These are phyloP conservation scores for Calocybe gambosa DNA, from an alignment of 1,284 basidiomycete species.

Conservation along the genomic window DNA sequence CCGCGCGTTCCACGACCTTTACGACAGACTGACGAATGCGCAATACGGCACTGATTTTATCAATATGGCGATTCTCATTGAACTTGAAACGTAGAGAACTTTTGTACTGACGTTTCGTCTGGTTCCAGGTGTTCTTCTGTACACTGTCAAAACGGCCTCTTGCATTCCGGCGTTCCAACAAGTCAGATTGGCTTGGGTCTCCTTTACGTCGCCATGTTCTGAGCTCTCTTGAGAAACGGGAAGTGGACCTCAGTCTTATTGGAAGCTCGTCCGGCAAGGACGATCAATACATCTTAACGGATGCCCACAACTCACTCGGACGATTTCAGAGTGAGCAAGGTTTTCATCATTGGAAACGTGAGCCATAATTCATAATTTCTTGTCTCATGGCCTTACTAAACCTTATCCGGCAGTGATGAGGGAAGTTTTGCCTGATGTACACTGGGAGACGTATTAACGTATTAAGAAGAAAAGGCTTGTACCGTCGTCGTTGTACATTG, in stretches of 20 bases:
- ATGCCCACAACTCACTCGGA: constrained; percentile 53
- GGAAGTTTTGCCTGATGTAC: constrained; percentile 46
- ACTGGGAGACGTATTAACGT: constrained; percentile 57
- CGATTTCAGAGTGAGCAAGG: constrained; percentile 57
- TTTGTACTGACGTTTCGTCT: constrained; percentile 2
- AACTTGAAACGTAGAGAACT: neutral
- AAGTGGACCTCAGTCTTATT: constrained; percentile 48
- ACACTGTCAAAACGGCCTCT: constrained; percentile 52
- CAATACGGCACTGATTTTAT: constrained; percentile 51
- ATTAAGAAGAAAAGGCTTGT: neutral
- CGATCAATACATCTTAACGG: constrained; percentile 48
- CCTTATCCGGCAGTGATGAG: constrained; percentile 44
- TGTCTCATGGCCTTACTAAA: constrained; percentile 7
- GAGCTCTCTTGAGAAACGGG: constrained; percentile 38
- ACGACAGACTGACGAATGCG: constrained; percentile 37
- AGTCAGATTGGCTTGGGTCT: constrained; percentile 61
- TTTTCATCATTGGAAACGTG: constrained; percentile 72
- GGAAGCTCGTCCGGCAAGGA: constrained; percentile 32
- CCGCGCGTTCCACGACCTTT: constrained; percentile 73
- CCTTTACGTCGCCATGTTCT: constrained; percentile 54
- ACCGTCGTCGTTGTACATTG: neutral
- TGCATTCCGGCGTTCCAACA: constrained; percentile 54
- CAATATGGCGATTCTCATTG: constrained; percentile 58
- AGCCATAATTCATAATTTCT: constrained; percentile 22
- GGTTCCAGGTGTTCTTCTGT: constrained; percentile 70